phyloP scores from a whole-genome alignment of 2,329 filamentous ascomycete species.

The Plectosphaerella plurivora region DNA sequence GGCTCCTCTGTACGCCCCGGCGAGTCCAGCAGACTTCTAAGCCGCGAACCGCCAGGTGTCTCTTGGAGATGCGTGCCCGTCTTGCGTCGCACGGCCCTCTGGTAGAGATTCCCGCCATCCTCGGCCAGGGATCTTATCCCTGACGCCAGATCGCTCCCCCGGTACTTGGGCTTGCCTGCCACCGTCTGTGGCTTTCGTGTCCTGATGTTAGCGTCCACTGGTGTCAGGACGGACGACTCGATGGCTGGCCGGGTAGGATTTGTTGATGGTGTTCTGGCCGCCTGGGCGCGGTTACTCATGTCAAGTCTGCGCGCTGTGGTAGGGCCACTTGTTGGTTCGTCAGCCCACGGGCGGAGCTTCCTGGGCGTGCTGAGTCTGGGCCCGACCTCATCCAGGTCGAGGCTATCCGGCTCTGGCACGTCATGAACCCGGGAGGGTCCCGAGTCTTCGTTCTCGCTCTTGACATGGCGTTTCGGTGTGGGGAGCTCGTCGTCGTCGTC shows the following conservation, averaged over 20 bases:
- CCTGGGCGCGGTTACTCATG: background rate
- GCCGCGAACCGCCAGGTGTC: constrained; percentile 18
- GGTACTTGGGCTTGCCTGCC: constrained; percentile 14
- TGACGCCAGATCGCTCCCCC: constrained; percentile 21
- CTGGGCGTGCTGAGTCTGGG: constrained; percentile 36
- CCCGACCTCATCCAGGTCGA: constrained; percentile 54
- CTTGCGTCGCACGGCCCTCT: constrained; percentile 6
- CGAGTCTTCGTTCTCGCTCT: constrained; percentile 32
- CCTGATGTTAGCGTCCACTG: constrained; percentile 29
- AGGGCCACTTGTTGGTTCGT: constrained; percentile 10
- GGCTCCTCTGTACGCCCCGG: constrained; percentile 16
- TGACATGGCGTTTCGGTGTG: constrained; percentile 28
- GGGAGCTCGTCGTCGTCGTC: constrained; percentile 15
- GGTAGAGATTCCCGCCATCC: constrained; percentile 33
- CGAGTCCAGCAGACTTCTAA: constrained; percentile 28
- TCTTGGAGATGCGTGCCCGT: constrained; percentile 8
- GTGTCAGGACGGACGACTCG: constrained; percentile 26
- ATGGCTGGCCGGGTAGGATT: constrained; percentile 10
- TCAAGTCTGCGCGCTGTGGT: background rate
- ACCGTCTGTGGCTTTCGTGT: constrained; percentile 11
- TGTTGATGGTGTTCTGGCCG: background rate
- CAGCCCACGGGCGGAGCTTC: constrained; percentile 17
- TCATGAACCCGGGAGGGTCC: constrained; percentile 13
- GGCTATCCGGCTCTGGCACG: constrained; percentile 41
- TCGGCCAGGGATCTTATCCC: constrained; percentile 42